Conservation (phyloP, 1,284 basidiomycete species). For the Melanopsichium pennsylvanicum region DNA sequence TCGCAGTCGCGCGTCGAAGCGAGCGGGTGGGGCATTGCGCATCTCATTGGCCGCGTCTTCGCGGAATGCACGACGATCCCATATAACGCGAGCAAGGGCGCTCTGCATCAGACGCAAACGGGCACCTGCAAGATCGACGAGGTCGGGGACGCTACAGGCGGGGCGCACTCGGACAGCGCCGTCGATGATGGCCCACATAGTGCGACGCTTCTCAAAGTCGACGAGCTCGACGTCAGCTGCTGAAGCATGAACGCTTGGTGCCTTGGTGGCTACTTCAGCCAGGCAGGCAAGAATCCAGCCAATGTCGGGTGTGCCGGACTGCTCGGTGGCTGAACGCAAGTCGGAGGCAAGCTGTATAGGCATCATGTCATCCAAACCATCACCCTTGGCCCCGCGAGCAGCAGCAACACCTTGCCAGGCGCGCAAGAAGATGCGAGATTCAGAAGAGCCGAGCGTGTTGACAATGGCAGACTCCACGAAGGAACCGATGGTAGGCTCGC, state of each 20-base stretch:
- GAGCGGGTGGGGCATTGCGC: constrained; percentile 33
- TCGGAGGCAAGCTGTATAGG: constrained; percentile 23
- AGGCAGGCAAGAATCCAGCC: constrained; percentile 60
- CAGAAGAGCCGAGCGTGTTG: constrained; percentile 51
- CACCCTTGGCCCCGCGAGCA: constrained; percentile 38
- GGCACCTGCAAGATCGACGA: constrained; percentile 51
- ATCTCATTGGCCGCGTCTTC: constrained; percentile 59
- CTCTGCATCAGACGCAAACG: constrained; percentile 52
- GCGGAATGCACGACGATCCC: constrained; percentile 55
- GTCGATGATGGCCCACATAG: constrained; percentile 54
- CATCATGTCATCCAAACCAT: constrained; percentile 43
- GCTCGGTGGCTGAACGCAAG: constrained; percentile 20
- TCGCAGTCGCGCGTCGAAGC: constrained; percentile 20
- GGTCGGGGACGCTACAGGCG: constrained; percentile 27
- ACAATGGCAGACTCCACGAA: constrained; percentile 61
- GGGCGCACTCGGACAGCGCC: constrained; percentile 44
- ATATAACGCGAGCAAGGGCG: constrained; percentile 48
- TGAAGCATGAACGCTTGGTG: constrained; percentile 16
- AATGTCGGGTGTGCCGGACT: constrained; percentile 54
- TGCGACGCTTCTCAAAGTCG: constrained; percentile 59
- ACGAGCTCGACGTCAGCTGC: constrained; percentile 47
- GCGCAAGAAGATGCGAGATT: constrained; percentile 52
- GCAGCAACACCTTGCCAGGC: constrained; percentile 61
- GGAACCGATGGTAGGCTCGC: constrained; percentile 55
- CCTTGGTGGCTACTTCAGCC: constrained; percentile 49